phyloP scores from a whole-genome alignment of 805 yeast species.

The Priceomyces castillae region DNA sequence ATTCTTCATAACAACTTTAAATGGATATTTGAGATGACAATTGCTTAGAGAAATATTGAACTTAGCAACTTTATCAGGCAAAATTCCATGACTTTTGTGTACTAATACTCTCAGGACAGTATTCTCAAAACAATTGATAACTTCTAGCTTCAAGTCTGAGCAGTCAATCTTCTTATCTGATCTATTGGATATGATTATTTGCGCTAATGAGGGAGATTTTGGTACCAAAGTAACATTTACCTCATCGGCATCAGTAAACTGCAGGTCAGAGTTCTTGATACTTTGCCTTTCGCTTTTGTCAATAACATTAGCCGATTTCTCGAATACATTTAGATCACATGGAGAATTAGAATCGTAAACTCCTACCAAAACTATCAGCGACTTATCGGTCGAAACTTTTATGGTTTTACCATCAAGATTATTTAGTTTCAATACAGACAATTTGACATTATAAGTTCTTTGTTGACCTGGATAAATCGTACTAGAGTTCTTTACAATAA shows the following conservation, averaged over 20 bases:
- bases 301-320: neutral
- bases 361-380: slow-evolving; percentile 15
- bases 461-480: slow-evolving; percentile 23
- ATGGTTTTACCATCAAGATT: slow-evolving; percentile 17
- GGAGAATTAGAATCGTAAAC: slow-evolving; percentile 5
- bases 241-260: slow-evolving; percentile 2
- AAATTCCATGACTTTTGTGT: slow-evolving; percentile 30
- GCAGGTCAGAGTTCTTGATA: neutral
- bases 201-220: slow-evolving; percentile 30
- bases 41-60: slow-evolving; percentile 32
- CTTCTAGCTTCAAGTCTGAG: slow-evolving; percentile 26
- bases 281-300: neutral
- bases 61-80: slow-evolving; percentile 28
- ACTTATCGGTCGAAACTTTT: slow-evolving; percentile 17
- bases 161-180: slow-evolving; percentile 26
- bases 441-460: slow-evolving; percentile 25
- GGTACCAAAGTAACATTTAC: slow-evolving; percentile 25
- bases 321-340: neutral
- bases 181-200: slow-evolving; percentile 29
- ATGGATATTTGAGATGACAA: slow-evolving; percentile 34
- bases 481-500: slow-evolving; percentile 24
- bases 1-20: slow-evolving; percentile 26
- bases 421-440: slow-evolving; percentile 11
- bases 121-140: slow-evolving; percentile 28
- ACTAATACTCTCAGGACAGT: slow-evolving; percentile 26